Percentiles rank a stretch among this genome's conserved stretches.
These are phyloP conservation scores for Glycyrrhiza uralensis DNA, from an alignment of 306 rosid species.

Conservation along the genomic window DNA sequence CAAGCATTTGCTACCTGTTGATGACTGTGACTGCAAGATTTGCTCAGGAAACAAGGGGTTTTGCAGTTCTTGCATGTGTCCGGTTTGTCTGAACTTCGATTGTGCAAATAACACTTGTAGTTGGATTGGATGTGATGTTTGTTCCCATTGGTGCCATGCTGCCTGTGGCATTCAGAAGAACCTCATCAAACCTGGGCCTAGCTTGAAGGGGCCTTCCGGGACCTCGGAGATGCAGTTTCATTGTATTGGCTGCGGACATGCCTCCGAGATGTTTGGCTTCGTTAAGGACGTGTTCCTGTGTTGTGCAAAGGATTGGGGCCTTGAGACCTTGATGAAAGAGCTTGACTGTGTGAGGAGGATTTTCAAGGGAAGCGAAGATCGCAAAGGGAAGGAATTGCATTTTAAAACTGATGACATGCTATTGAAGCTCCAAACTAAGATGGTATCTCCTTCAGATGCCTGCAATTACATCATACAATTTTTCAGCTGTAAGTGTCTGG, in stretches of 20 bases:
- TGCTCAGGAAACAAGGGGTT: conserved; percentile 83
- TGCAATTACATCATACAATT: conserved; percentile 75
- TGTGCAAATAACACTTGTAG: conserved; percentile 91
- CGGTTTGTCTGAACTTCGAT: conserved; percentile 91
- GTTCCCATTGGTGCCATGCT: conserved; percentile 99
- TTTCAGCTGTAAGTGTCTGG: conserved; percentile 69
- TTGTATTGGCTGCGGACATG: conserved; percentile 86
- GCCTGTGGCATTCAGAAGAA: conserved; percentile 82
- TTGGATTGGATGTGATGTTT: conserved; percentile 98
- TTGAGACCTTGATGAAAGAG: conserved; percentile 79
- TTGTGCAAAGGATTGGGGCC: conserved; percentile 94
- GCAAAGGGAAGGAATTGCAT: conserved; percentile 86
- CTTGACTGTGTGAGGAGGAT: conserved; percentile 86
- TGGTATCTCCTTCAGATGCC: conserved; percentile 79
- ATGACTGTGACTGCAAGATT: conserved; percentile 95
- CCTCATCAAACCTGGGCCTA: conserved; percentile 84
- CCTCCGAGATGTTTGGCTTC: conserved; percentile 98
- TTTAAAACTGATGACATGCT: conserved; percentile 62
- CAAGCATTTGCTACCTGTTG: conserved; percentile 75
- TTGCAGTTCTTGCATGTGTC: conserved; percentile 96
- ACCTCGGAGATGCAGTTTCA: conserved; percentile 91
- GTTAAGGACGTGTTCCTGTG: conserved; percentile 83
- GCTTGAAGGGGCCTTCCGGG: conserved; percentile 89
- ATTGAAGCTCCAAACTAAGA: conserved; percentile 62
- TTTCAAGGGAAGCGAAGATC: conserved; percentile 82